Percentiles rank a stretch among this genome's conserved stretches.
Conservation (phyloP, 2,329 filamentous ascomycete genomes). For the Calycina herbarum region DNA sequence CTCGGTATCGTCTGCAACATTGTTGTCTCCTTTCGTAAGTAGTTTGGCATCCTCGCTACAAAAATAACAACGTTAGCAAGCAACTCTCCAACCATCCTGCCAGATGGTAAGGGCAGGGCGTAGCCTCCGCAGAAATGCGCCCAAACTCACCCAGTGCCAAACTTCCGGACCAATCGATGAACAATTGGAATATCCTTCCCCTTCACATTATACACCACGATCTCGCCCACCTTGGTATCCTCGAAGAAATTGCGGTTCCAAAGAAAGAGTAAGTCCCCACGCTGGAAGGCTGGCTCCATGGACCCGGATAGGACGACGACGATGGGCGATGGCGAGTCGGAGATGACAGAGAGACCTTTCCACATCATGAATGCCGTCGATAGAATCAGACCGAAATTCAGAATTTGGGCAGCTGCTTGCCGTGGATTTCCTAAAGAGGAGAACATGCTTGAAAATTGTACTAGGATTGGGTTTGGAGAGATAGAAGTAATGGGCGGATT, state of each 20-base stretch:
- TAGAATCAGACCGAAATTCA: slow-evolving; percentile 73
- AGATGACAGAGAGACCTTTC: slow-evolving; percentile 68
- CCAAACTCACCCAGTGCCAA: slow-evolving; percentile 54
- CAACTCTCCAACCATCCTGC: too few relatives aligned
- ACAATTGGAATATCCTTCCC: slow-evolving; percentile 97
- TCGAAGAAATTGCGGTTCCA: slow-evolving; percentile 55
- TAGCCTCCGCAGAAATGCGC: neutral
- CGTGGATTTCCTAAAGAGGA: slow-evolving; percentile 60
- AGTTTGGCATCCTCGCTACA: slow-evolving; percentile 62
- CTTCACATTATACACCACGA: slow-evolving; percentile 74
- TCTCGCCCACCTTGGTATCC: slow-evolving; percentile 68
- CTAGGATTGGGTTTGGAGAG: neutral
- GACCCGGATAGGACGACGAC: slow-evolving; percentile 61
- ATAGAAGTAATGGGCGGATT: neutral
- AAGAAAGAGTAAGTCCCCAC: slow-evolving; percentile 58
- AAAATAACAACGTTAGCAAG: slow-evolving; percentile 14
- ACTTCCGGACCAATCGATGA: slow-evolving; percentile 81
- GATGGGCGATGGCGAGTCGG: slow-evolving; percentile 59
- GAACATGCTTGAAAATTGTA: slow-evolving; percentile 46
- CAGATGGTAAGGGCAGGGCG: neutral
- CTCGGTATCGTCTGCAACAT: slow-evolving; percentile 88
- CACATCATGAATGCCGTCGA: slow-evolving; percentile 73
- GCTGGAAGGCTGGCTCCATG: slow-evolving; percentile 63
- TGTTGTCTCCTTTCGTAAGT: slow-evolving; percentile 98
- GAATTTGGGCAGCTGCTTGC: slow-evolving; percentile 64